Evolutionary conservation across 2,329 filamentous ascomycete genomes (phyloP).

Genomic region (Hypomyces perniciosus): DNA sequence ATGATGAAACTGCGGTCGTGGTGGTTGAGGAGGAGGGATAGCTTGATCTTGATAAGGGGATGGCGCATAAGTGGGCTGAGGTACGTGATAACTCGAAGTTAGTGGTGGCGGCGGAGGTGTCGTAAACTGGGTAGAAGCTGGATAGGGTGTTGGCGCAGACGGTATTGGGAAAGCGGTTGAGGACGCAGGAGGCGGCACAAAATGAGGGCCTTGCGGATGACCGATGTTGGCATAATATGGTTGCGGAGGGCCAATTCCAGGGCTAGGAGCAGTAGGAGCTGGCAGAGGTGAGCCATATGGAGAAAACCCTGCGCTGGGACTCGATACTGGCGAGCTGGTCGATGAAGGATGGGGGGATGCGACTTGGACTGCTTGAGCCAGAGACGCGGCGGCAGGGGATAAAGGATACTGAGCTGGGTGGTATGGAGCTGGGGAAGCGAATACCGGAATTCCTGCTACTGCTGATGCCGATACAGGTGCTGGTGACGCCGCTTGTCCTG

Average conservation of each 20-base stretch:
- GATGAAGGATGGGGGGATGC: background rate
- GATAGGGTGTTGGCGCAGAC: background rate
- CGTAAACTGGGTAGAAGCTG: constrained; percentile 1
- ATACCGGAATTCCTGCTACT: background rate
- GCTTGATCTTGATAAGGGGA: background rate
- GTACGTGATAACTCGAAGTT: constrained; percentile 5
- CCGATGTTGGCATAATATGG: background rate
- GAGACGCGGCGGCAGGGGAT: background rate
- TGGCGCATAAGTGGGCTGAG: constrained; percentile 13
- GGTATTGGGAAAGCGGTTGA: background rate
- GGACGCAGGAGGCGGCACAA: background rate
- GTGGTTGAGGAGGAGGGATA: constrained; percentile 11
- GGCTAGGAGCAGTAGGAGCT: background rate
- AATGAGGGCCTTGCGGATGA: background rate
- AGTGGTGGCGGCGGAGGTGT: constrained; percentile 2
- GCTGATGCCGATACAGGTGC: background rate
- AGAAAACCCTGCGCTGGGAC: background rate
- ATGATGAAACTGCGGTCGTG: constrained; percentile 10
- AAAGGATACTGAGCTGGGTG: background rate
- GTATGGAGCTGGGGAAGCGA: background rate
- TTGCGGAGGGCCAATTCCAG: background rate
- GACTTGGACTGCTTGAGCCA: background rate
- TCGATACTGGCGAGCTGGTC: background rate
- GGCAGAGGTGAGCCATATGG: constrained; percentile 10
- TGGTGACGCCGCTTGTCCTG: background rate